Base-by-base conservation (phyloP, 352 stramenopile species). In the Pilasporangium apinafurcum region DNA sequence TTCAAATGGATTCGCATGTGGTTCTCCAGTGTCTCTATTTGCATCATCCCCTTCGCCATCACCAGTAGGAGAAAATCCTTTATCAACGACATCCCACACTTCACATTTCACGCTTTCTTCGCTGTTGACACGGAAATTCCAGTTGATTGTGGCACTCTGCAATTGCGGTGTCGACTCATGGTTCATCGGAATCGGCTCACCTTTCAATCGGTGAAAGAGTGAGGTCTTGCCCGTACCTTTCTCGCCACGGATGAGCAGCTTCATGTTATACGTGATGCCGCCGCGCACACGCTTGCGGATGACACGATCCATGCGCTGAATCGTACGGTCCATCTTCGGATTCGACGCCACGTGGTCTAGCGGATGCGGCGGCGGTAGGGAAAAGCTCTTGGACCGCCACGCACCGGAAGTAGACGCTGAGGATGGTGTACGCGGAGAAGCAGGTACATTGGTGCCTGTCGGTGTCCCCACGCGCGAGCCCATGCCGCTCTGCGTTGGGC, bases 221-320 rank as follows among this genome's bases (percentile, higher is more conserved):
- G 81, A 83, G 43, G 86, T 92, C 61, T 96, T 96, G 35, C 87
- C 87, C 9, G 77, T 92, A n/a, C 84, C 79, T 5, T 68, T 67
- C 17, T 82, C 75, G 24, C 87, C 86, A 24, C 84, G 75, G 21
- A 96, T 59, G 34, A 96, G 53, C 29, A 96, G 65, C 68, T 95
- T 95, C 82, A 96, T 94, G 62, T 96, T 96, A 70, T 95, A 95
- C 48, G 71, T 93, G 51, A 90, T 73, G 47, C 71, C 78, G 21
- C 66, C 85, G 20, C 83, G 59, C n/a, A 92, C 72, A 48, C 80
- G 77, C 43, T 69, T 75, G 22, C 83, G 74, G 48, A 94, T 92
- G 14, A 68, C 65, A 41, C 76, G 83, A 51, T 92, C 76, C 79
- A 92, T 92, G 58, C 71, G 71, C 54, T 87, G 76, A 56, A 89